Evolutionary conservation across 306 rosid species (phyloP).

Genomic region (Carpinus viminea): DNA sequence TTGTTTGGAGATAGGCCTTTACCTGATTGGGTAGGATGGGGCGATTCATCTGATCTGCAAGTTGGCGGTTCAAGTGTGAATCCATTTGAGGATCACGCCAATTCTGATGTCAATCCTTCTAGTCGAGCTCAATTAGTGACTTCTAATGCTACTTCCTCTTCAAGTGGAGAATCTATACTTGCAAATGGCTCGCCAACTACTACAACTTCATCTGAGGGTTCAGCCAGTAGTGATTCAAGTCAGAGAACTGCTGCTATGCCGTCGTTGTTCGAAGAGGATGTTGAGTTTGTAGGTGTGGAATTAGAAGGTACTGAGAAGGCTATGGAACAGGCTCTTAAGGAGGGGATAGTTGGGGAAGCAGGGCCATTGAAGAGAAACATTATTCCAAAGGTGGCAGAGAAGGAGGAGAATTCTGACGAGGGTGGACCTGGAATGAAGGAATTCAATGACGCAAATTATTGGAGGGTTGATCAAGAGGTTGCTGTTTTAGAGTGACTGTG

Average conservation of each 20-base stretch:
- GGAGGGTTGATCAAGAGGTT: constrained; percentile 98
- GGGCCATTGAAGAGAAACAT: constrained; percentile 89
- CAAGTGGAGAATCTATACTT: constrained; percentile 47
- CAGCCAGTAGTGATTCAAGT: constrained; percentile 41
- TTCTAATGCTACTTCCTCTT: constrained; percentile 42
- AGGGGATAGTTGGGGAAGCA: constrained; percentile 98
- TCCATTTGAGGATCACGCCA: constrained; percentile 75
- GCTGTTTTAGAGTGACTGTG: constrained; percentile 73
- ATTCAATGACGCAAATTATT: constrained; percentile 91
- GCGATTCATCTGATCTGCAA: constrained; percentile 71
- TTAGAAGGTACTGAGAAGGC: constrained; percentile 93
- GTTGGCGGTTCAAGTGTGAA: constrained; percentile 67
- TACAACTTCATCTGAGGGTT: constrained; percentile 46
- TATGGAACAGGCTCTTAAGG: constrained; percentile 97
- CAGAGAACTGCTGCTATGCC: constrained; percentile 62
- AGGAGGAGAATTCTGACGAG: constrained; percentile 74
- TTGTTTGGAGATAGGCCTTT: constrained; percentile 71
- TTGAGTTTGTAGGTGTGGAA: constrained; percentile 95
- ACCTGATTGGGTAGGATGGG: constrained; percentile 97
- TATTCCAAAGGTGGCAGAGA: constrained; percentile 58
- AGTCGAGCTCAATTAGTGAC: constrained; percentile 43
- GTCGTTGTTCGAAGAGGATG: constrained; percentile 91
- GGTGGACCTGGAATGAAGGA: constrained; percentile 78
- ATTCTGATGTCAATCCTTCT: constrained; percentile 36
- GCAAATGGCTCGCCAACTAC: constrained; percentile 66